Conservation (phyloP, 768 basidiomycete genomes). For the Mycena belliarum region DNA sequence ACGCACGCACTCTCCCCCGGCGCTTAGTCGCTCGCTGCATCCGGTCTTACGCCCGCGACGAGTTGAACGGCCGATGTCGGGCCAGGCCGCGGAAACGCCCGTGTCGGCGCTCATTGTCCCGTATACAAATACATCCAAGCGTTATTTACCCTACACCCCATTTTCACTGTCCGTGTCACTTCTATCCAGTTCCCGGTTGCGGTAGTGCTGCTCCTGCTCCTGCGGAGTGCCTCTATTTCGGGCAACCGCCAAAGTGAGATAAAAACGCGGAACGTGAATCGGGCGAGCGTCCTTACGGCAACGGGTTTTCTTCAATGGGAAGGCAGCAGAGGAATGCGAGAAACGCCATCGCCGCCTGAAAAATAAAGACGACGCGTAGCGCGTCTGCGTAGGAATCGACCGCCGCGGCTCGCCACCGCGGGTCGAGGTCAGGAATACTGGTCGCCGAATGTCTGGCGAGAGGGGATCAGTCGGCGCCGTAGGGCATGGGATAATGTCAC, state of each 20-base stretch:
- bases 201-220: constrained; percentile 61
- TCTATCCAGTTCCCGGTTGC: constrained; percentile 36
- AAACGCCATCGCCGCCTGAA: constrained; percentile 68
- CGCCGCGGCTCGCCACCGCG: constrained; percentile 57
- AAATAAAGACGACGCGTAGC: constrained; percentile 80
- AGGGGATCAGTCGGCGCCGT: background rate
- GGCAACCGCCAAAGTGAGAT: constrained; percentile 6
- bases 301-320: constrained; percentile 72
- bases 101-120: background rate
- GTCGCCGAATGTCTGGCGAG: constrained; percentile 63
- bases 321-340: constrained; percentile 67
- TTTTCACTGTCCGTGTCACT: constrained; percentile 21
- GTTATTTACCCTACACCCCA: constrained; percentile 29
- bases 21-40: background rate
- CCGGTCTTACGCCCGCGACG: constrained; percentile 6
- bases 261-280: background rate
- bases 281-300: constrained; percentile 49
- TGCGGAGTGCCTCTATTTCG: constrained; percentile 55
- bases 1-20: too few relatives aligned
- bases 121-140: constrained; percentile 20
- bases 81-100: background rate
- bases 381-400: constrained; percentile 79
- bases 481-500: constrained; percentile 3
- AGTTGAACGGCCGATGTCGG: constrained; percentile 5
- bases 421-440: constrained; percentile 67